Percentiles rank a stretch among this genome's conserved stretches.
phyloP scores from a whole-genome alignment of 106 monocot species.

The Dactylorhiza incarnata region DNA sequence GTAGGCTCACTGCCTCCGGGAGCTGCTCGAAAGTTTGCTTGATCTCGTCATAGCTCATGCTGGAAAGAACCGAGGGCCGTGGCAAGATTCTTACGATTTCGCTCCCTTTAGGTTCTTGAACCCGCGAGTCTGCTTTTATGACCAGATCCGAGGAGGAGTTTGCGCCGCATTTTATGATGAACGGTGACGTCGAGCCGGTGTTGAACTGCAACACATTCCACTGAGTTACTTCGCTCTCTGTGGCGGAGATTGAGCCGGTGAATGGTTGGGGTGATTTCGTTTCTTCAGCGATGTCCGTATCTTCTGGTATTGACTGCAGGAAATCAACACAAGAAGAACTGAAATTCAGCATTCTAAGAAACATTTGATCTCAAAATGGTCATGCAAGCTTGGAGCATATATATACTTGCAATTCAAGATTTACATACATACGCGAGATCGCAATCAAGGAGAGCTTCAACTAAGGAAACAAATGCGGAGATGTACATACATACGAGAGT shows the following conservation, averaged over 20 bases:
- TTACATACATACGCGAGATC: too few relatives aligned
- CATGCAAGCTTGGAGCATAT: too few relatives aligned
- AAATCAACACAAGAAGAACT: neutral
- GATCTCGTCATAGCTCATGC: conserved; percentile 88
- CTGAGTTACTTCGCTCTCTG: conserved; percentile 70
- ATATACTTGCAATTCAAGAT: too few relatives aligned
- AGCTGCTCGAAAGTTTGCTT: conserved; percentile 66
- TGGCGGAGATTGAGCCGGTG: conserved; percentile 10
- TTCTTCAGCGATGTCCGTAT: conserved; percentile 24
- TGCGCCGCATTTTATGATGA: conserved; percentile 95
- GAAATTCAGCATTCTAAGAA: neutral
- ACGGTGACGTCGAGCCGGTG: conserved; percentile 80
- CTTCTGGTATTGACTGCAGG: conserved; percentile 67
- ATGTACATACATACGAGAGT: too few relatives aligned
- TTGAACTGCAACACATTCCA: conserved; percentile 99
- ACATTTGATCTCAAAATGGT: too few relatives aligned
- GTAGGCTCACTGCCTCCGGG: conserved; percentile 76
- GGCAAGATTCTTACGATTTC: conserved; percentile 83
- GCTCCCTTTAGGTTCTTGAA: conserved; percentile 74
- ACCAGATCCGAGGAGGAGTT: conserved; percentile 79
- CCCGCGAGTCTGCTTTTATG: conserved; percentile 73
- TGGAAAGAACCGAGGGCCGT: conserved; percentile 50
- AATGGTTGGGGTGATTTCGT: conserved; percentile 30
- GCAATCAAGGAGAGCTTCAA: too few relatives aligned
- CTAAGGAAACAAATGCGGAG: too few relatives aligned